A percentile compares a stretch with the other conserved stretches of the same genome.
Evolutionary conservation across 495 filamentous ascomycete species (phyloP).

Genomic region (Penicillium roqueforti): DNA sequence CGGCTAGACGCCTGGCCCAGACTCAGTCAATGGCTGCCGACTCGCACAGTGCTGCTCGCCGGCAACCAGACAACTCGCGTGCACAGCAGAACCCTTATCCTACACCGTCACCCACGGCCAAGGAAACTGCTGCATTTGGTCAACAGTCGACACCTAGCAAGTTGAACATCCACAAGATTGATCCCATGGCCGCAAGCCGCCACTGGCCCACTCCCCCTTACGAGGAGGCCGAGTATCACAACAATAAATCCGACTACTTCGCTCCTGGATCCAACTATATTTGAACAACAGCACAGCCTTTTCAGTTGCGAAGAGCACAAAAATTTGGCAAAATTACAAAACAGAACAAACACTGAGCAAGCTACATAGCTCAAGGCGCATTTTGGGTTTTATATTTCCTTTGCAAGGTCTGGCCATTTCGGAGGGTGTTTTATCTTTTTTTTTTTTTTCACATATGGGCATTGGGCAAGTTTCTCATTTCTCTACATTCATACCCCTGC

Average conservation of each 20-base stretch:
- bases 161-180: slow-evolving; percentile 58
- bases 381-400: slow-evolving; percentile 22
- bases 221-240: slow-evolving; percentile 82
- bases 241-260: slow-evolving; percentile 72
- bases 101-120: slow-evolving; percentile 85
- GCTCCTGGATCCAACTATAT: slow-evolving; percentile 53
- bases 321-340: slow-evolving; percentile 28
- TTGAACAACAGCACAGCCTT: slow-evolving; percentile 15
- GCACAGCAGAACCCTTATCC: slow-evolving; percentile 76
- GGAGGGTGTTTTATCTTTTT: slow-evolving; percentile 18
- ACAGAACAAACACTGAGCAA: slow-evolving; percentile 18
- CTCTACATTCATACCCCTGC: slow-evolving; percentile 39
- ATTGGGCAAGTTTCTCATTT: slow-evolving; percentile 16
- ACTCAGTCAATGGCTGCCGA: slow-evolving; percentile 39
- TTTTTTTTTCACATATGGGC: slow-evolving; percentile 14
- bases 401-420: slow-evolving; percentile 24
- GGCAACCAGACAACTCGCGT: slow-evolving; percentile 52
- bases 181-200: slow-evolving; percentile 51
- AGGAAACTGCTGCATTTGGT: slow-evolving; percentile 67
- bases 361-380: slow-evolving; percentile 33
- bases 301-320: slow-evolving; percentile 19
- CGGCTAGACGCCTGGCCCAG: slow-evolving; percentile 50
- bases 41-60: slow-evolving; percentile 36
- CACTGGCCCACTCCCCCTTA: slow-evolving; percentile 98
- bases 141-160: slow-evolving; percentile 48